A percentile compares a stretch with the other conserved stretches of the same genome.
phyloP scores from a whole-genome alignment of 192 early-diverging fungal genomes.

The Backusella westeae region DNA sequence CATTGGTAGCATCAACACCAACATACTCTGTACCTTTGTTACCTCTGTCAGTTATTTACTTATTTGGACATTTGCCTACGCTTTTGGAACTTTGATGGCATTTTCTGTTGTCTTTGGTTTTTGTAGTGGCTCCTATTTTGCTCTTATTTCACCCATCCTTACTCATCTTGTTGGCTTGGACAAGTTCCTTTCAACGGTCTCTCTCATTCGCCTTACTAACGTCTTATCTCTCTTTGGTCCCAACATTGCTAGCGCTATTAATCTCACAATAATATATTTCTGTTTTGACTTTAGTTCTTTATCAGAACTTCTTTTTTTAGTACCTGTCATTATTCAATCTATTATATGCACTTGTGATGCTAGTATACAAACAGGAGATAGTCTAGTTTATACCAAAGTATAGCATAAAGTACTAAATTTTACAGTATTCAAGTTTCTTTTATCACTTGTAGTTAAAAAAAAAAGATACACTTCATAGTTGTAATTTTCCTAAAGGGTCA shows the following conservation, averaged over 20 bases:
- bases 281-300: too few relatives aligned
- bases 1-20: constrained; percentile 31
- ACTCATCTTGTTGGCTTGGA: constrained; percentile 20
- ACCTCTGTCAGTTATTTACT: constrained; percentile 13
- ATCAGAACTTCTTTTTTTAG: too few relatives aligned
- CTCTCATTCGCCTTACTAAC: constrained; percentile 17
- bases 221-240: constrained; percentile 27
- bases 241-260: constrained; percentile 32
- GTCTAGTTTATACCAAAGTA: too few relatives aligned
- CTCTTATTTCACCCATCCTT: constrained; percentile 22
- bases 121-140: constrained; percentile 32
- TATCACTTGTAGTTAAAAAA: too few relatives aligned
- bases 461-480: too few relatives aligned
- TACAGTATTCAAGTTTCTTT: too few relatives aligned
- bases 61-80: constrained; percentile 34
- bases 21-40: constrained; percentile 21
- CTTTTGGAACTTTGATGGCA: constrained; percentile 23
- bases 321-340: too few relatives aligned
- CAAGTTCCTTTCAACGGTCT: constrained; percentile 18
- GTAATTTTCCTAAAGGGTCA: too few relatives aligned
- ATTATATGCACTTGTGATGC: too few relatives aligned
- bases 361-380: too few relatives aligned
- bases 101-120: constrained; percentile 33
- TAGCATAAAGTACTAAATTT: too few relatives aligned
- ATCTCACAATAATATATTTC: too few relatives aligned